Base-by-base conservation (phyloP, 805 yeast species). In the Tetrapisispora arboricola region DNA sequence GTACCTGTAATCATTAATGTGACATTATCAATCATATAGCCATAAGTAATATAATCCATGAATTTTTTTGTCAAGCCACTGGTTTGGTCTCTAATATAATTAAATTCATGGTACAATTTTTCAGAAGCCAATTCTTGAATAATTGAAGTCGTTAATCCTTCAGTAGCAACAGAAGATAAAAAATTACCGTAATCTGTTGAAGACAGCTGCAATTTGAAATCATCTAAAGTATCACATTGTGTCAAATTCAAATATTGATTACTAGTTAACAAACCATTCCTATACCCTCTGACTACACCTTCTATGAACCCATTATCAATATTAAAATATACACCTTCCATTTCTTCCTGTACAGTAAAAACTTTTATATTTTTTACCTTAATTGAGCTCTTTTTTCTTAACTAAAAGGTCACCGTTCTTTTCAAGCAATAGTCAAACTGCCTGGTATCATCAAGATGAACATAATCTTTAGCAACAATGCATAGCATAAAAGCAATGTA, bases 11-110 rank as follows among this genome's bases (percentile, higher is more conserved):
- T 90, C 82, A 92, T 83, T 56, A 92, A 71, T 19, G 92, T 84
- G 30, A 92, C 95, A 62, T 92, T 92, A 66, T 92, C 98, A 57
- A 92, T 94, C 99, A 92, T 92, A 66, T 94, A 92, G 10, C 96
- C 94, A 59, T 88, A 92, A 35, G 94, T 81, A 59, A 94, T 86
- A 61, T 68, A 94, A 61, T 94, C 96, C 78, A 92, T 73, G 58
- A 90, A 87, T 60, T 78, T 76, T 32, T 85, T 69, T 55, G 90
- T 67, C 26, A 80, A 82, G 44, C 86, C 87, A 27, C 81, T 79
- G 4, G 95, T 78, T 61, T 90, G 95, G 34, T 83, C 74, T 48
- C 83, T 77, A 41, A 92, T 71, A 63, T 87, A 90, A 48, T 83
- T 79, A 65, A 87, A 92, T 61, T 92, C 94, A 32, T 76, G 76